Evolutionary conservation across 345 rosid species (phyloP).

Genomic region (Salix caprea): DNA sequence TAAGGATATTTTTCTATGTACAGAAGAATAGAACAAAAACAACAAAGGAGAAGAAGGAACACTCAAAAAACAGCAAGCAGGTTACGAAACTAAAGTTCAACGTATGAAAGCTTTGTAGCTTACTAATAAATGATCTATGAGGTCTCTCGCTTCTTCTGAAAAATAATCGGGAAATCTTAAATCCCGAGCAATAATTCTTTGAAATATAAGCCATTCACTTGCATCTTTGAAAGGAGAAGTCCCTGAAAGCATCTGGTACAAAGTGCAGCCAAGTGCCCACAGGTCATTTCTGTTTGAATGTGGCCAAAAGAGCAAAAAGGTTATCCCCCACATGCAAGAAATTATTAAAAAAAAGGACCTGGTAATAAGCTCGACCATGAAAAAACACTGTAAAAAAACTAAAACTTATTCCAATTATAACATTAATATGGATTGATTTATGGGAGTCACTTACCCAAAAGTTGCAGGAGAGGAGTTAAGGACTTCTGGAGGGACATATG

Average conservation of each 20-base stretch:
- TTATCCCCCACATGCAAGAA: conserved; percentile 26
- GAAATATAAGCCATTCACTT: conserved; percentile 98
- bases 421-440: background rate
- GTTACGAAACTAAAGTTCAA: background rate
- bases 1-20: background rate
- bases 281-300: conserved; percentile 82
- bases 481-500: conserved; percentile 98
- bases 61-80: conserved; percentile 7
- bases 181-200: conserved; percentile 90
- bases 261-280: conserved; percentile 99
- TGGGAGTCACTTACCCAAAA: conserved; percentile 56
- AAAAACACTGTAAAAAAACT: background rate
- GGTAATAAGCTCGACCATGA: conserved; percentile 4
- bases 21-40: background rate
- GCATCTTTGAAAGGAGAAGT: conserved; percentile 96
- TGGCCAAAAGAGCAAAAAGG: conserved; percentile 28
- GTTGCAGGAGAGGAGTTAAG: conserved; percentile 98
- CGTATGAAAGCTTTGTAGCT: conserved; percentile 27
- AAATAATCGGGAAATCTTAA: conserved; percentile 84
- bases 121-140: conserved; percentile 79
- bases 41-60: background rate
- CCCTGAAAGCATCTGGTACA: conserved; percentile 99
- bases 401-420: background rate
- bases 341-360: background rate
- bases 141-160: conserved; percentile 81